Percentiles rank a stretch among this genome's conserved stretches.
Conservation (phyloP, 2,329 filamentous ascomycete genomes). For the Sclerotiophoma versabilis region DNA sequence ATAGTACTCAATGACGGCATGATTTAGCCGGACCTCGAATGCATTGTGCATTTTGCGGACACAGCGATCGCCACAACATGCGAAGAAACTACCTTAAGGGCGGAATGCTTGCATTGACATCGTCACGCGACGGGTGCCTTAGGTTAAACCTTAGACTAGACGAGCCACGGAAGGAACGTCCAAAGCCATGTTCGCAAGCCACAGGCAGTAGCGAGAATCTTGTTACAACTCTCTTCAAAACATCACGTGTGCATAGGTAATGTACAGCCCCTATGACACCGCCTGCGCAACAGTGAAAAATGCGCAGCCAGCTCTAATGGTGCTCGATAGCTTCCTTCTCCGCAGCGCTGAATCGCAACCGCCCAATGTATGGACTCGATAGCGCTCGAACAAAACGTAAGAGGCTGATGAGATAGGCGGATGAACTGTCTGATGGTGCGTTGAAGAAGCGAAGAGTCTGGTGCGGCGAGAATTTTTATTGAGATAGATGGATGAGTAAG, state of each 20-base stretch:
- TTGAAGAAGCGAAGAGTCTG: slow-evolving; percentile 27
- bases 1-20: neutral
- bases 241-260: slow-evolving; percentile 45
- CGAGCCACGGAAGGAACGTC: too few relatives aligned
- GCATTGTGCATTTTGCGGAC: too few relatives aligned
- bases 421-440: slow-evolving; percentile 52
- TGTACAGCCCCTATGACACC: slow-evolving; percentile 87
- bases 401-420: slow-evolving; percentile 47
- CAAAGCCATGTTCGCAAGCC: neutral
- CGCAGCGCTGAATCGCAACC: slow-evolving; percentile 67
- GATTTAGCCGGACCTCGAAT: too few relatives aligned
- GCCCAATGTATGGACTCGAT: slow-evolving; percentile 43
- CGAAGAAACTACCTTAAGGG: neutral
- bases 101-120: neutral
- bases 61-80: neutral
- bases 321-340: slow-evolving; percentile 62
- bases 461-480: slow-evolving; percentile 34
- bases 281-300: slow-evolving; percentile 72
- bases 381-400: slow-evolving; percentile 49
- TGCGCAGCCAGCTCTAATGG: slow-evolving; percentile 78
- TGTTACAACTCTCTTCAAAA: neutral
- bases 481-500: slow-evolving; percentile 1
- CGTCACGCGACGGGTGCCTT: too few relatives aligned
- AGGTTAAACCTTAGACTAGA: too few relatives aligned
- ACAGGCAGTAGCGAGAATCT: too few relatives aligned